A percentile compares a stretch with the other conserved stretches of the same genome.
phyloP scores from a whole-genome alignment of 2,329 filamentous ascomycete genomes.

The Alternaria burnsii region DNA sequence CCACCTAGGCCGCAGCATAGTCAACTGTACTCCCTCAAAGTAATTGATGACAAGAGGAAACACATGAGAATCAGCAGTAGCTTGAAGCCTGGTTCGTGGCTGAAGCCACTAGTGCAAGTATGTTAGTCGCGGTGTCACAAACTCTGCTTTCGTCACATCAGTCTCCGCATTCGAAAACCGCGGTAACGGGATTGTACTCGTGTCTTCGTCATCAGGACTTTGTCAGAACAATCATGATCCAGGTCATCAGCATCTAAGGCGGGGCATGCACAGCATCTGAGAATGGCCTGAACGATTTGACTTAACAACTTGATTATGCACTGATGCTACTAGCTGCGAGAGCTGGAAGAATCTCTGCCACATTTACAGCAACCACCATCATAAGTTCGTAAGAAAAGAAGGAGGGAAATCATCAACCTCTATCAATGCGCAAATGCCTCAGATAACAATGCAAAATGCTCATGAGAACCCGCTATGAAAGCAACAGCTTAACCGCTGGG shows the following conservation, averaged over 20 bases:
- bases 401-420: conserved; percentile 8
- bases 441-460: background rate
- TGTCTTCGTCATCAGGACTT: background rate
- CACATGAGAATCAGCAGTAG: background rate
- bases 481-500: conserved; percentile 25
- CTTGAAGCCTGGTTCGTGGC: background rate
- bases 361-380: conserved; percentile 7
- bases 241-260: no score
- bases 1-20: background rate
- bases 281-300: background rate
- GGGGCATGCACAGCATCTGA: background rate
- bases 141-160: background rate
- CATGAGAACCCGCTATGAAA: background rate
- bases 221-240: background rate
- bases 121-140: background rate
- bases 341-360: background rate
- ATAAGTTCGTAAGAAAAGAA: conserved; percentile 15
- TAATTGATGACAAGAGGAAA: background rate
- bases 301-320: conserved; percentile 5
- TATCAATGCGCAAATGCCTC: background rate
- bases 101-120: background rate
- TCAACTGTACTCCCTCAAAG: background rate
- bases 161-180: background rate
- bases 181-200: background rate
- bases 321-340: conserved; percentile 4